Conservation (phyloP, 352 stramenopile species). For the Phytophthora citricola region DNA sequence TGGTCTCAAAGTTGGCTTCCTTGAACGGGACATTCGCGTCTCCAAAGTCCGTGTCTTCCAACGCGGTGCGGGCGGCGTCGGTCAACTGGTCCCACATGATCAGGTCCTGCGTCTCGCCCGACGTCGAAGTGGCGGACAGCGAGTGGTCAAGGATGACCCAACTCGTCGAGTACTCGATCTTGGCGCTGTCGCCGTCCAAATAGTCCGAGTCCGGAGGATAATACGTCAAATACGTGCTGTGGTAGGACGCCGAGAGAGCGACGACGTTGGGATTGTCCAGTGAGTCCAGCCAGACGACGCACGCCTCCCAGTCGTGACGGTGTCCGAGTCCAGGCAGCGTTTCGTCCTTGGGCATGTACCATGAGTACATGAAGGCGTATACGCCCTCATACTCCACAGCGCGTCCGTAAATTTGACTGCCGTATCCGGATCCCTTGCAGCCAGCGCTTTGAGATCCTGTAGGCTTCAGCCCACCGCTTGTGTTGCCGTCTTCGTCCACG, state of each 20-base stretch:
- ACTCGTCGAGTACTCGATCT: slow-evolving; percentile 28
- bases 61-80: slow-evolving; percentile 20
- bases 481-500: slow-evolving; percentile 7
- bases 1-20: slow-evolving; percentile 34
- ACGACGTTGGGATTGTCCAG: slow-evolving; percentile 13
- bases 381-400: slow-evolving; percentile 31
- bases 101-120: slow-evolving; percentile 25
- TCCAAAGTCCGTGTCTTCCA: slow-evolving; percentile 37
- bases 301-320: slow-evolving; percentile 53
- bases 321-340: slow-evolving; percentile 29
- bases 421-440: slow-evolving; percentile 29
- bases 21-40: slow-evolving; percentile 41
- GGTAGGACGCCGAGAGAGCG: slow-evolving; percentile 17
- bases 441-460: slow-evolving; percentile 29
- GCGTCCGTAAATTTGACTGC: slow-evolving; percentile 39
- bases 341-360: slow-evolving; percentile 60
- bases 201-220: slow-evolving; percentile 13
- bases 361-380: slow-evolving; percentile 46
- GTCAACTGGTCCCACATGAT: slow-evolving; percentile 35
- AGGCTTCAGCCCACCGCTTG: slow-evolving; percentile 19
- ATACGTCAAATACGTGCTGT: slow-evolving; percentile 15
- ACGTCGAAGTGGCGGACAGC: slow-evolving; percentile 9
- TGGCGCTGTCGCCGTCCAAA: slow-evolving; percentile 13
- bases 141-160: slow-evolving; percentile 14
- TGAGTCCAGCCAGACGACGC: slow-evolving; percentile 48